Evolutionary conservation across 2,329 filamentous ascomycete genomes (phyloP), one percentile per base, ranked within the genome.

Genomic region (Plenodomus tracheiphilus): DNA sequence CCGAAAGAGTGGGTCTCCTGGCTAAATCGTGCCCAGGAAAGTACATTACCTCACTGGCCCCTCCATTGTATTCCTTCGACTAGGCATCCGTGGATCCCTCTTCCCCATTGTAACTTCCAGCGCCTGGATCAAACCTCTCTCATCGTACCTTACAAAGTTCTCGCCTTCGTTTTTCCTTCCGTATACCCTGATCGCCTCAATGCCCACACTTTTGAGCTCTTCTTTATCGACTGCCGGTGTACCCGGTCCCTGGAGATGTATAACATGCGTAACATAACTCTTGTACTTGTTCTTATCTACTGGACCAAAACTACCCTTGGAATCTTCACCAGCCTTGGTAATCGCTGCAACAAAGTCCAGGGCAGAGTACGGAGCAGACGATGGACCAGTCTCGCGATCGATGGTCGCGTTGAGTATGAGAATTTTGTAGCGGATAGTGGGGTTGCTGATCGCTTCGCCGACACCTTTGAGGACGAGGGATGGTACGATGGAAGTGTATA

Each of bases 401-500:
- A 88, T 77, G 1, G 82, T 88, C 18, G 89, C 89, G 65, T 97
- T 97, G 5, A 96, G 76, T 20, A 96, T 88, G 7, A 96, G 76
- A 16, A 96, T 87, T 69, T 94, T 95, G 64, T 86, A 82, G 7
- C 82, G 76, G 16, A 84, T 79, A 1, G 78, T 62, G 0, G 78
- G 73, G 20, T 74, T 72, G 1, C 80, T 74, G 18, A 90, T 78
- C 0, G 85, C 83, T 17, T 84, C 79, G 0, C 89, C 90, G 0
- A 95, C 85, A 3, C 88, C 89, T 19, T 85, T 81, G 6, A 96
- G 80, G 4, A 97, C 83, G 1, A 97, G 76, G 15, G 85, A 91
- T 0, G 93, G 93, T 1, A 96, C 81, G 28, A 97, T 83, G 4
- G 88, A 93, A 0, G 93, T 97, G 72, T 95, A 97, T 0, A 97